Percentiles rank a stretch among this genome's conserved stretches.
Evolutionary conservation across 164 flowering plant species (phyloP).

Genomic region (Magnolia changhungtana): DNA sequence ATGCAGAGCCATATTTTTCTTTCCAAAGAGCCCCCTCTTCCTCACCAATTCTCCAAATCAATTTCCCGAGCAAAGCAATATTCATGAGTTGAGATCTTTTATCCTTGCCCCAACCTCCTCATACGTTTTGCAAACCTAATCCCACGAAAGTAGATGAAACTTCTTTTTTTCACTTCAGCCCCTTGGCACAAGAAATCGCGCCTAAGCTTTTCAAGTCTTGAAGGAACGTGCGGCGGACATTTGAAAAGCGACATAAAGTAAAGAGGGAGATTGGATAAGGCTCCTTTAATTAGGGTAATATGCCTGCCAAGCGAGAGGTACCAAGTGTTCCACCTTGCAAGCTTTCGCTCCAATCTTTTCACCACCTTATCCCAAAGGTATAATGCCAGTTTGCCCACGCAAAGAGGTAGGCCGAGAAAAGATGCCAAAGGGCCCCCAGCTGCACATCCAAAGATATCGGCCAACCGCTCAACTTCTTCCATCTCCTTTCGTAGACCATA

Average conservation of each 20-base stretch:
- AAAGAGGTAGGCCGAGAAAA: not conserved
- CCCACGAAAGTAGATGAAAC: not conserved
- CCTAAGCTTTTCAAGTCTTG: not conserved
- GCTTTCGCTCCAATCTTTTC: not conserved
- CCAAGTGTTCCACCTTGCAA: not conserved
- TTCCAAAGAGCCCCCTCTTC: not conserved
- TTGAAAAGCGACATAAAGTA: not conserved
- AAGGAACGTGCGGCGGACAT: not conserved
- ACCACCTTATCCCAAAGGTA: not conserved
- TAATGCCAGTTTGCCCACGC: not conserved
- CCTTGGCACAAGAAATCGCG: not conserved
- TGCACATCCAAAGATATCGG: not conserved
- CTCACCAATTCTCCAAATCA: not conserved
- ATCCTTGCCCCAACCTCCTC: not conserved
- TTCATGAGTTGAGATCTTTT: not conserved
- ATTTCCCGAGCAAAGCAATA: not conserved
- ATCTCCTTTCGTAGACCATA: not conserved
- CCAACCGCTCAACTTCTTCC: not conserved
- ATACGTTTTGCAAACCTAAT: not conserved
- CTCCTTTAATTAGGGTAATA: not conserved
- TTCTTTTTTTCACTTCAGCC: not conserved
- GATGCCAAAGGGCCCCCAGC: not conserved
- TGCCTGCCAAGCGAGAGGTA: not conserved
- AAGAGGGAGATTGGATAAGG: not conserved
- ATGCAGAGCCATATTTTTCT: not conserved